These are phyloP conservation scores for Smittium mucronatum DNA, from an alignment of 371 early-diverging fungal species.

Conservation along the genomic window DNA sequence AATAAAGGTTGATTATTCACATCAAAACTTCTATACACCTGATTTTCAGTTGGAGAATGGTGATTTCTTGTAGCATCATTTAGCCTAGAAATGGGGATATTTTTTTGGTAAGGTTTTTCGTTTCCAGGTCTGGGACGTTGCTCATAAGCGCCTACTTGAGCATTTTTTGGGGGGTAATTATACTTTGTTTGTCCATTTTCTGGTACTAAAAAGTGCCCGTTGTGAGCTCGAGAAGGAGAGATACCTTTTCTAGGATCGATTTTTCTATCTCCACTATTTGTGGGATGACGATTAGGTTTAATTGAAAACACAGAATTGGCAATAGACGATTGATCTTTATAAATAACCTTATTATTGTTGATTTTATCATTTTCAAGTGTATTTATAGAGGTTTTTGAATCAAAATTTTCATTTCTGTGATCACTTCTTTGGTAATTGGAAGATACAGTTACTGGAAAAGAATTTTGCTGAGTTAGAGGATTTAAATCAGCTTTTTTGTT, in stretches of 20 bases:
- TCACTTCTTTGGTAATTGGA: not conserved
- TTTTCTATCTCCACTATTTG: too few species aligned
- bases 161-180: too few species aligned
- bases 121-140: too few species aligned
- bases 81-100: not conserved
- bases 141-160: too few species aligned
- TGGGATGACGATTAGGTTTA: not conserved
- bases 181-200: too few species aligned
- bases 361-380: too few species aligned
- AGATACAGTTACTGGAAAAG: too few species aligned
- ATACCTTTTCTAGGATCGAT: too few species aligned
- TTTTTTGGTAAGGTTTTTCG: not conserved
- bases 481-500: not conserved
- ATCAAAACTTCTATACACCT: not conserved
- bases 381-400: too few species aligned
- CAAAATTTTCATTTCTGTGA: not conserved
- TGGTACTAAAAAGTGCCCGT: too few species aligned
- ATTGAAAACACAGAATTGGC: not conserved
- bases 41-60: not conserved
- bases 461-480: not conserved
- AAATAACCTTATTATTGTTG: not conserved
- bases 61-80: not conserved
- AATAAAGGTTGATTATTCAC: not conserved
- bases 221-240: too few species aligned
- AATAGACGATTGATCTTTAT: not conserved